These are phyloP conservation scores for Kazachstania taianensis DNA, from an alignment of 805 yeast genomes.

Conservation along the genomic window DNA sequence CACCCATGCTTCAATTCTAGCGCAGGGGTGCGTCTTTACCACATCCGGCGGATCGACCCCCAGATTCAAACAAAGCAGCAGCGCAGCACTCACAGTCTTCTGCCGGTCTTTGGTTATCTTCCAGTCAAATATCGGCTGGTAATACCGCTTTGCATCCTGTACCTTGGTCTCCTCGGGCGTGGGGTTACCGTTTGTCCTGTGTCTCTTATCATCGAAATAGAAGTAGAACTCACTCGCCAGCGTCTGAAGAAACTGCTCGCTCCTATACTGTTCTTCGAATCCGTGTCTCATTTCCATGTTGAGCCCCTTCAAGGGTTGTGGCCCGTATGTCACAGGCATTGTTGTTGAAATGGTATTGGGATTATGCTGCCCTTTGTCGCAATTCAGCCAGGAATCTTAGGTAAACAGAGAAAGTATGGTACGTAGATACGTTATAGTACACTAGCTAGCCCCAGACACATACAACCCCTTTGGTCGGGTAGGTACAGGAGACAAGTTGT, in stretches of 20 bases:
- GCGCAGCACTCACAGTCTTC: slow-evolving; percentile 86
- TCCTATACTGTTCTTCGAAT: slow-evolving; percentile 44
- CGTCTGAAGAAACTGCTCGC: slow-evolving; percentile 42
- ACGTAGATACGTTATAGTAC: too few species aligned
- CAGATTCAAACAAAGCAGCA: slow-evolving; percentile 78
- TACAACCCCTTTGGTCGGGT: too few species aligned
- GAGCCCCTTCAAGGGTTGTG: slow-evolving; percentile 36
- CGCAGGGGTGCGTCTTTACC: slow-evolving; percentile 85
- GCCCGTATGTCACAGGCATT: slow-evolving; percentile 26
- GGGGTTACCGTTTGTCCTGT: slow-evolving; percentile 83
- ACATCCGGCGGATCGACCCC: slow-evolving; percentile 98
- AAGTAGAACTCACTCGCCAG: slow-evolving; percentile 62
- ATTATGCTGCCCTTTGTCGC: too few species aligned
- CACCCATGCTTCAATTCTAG: slow-evolving; percentile 85
- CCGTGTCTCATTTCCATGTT: slow-evolving; percentile 59
- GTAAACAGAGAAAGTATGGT: too few species aligned
- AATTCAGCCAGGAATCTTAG: too few species aligned
- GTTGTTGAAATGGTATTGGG: too few species aligned
- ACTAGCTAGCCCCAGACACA: too few species aligned
- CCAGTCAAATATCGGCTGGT: slow-evolving; percentile 81
- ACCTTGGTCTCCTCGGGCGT: slow-evolving; percentile 43
- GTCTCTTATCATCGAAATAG: slow-evolving; percentile 87
- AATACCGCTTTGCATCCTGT: slow-evolving; percentile 36
- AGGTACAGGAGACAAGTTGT: too few species aligned
- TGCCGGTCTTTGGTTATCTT: slow-evolving; percentile 81